Conservation (phyloP, 2,329 filamentous ascomycete genomes). For the Westerdykella aurantiaca region DNA sequence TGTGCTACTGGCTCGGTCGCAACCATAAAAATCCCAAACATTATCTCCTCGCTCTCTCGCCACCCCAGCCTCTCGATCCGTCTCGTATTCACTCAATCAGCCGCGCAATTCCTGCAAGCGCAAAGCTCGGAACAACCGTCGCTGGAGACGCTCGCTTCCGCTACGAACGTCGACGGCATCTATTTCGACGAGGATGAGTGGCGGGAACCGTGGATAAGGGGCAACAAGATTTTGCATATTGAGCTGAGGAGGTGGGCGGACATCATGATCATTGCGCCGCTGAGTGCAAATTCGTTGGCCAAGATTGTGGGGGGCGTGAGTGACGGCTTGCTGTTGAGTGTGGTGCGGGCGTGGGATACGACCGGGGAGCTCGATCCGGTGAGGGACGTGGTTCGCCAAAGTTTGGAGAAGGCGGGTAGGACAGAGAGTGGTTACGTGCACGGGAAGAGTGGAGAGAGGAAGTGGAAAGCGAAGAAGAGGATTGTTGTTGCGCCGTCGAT, state of each 20-base stretch:
- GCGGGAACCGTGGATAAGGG: conserved; percentile 69
- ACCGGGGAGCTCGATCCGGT: conserved; percentile 30
- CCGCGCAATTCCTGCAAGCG: conserved; percentile 68
- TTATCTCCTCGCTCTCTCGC: conserved; percentile 50
- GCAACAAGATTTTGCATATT: conserved; percentile 81
- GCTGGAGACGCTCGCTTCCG: conserved; percentile 51
- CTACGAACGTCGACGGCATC: conserved; percentile 72
- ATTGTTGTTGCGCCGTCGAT: conserved; percentile 77
- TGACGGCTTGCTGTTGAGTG: conserved; percentile 67
- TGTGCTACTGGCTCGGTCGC: conserved; percentile 72
- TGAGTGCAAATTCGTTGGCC: conserved; percentile 79
- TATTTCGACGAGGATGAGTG: conserved; percentile 86
- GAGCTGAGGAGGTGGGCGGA: conserved; percentile 79
- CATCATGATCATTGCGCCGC: conserved; percentile 70
- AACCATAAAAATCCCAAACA: conserved; percentile 65
- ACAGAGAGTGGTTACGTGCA: neutral
- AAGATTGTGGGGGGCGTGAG: conserved; percentile 74
- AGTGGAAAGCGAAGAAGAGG: conserved; percentile 45
- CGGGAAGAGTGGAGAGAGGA: conserved; percentile 27
- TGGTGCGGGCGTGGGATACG: conserved; percentile 84
- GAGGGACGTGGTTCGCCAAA: conserved; percentile 18
- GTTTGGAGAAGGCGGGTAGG: conserved; percentile 2
- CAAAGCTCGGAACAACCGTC: conserved; percentile 73
- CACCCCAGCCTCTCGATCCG: conserved; percentile 65
- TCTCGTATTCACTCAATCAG: conserved; percentile 71